These are phyloP conservation scores for Pyricularia grisea DNA, from an alignment of 2,329 filamentous ascomycete species.

Conservation along the genomic window DNA sequence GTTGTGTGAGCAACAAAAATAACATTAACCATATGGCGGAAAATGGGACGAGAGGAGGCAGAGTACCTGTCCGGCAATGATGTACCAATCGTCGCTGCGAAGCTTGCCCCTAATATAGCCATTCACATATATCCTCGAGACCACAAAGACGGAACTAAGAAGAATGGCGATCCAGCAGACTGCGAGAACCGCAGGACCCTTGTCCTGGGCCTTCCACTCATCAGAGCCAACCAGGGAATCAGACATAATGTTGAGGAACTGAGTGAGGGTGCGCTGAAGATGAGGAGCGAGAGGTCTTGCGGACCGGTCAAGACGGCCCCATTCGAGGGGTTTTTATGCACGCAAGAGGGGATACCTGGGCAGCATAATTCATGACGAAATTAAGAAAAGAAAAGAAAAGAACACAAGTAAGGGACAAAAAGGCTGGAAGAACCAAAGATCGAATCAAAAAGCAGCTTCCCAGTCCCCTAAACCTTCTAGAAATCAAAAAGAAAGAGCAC, in stretches of 20 bases:
- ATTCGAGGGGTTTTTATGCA: background rate
- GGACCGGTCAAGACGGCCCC: background rate
- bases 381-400: no score
- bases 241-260: background rate
- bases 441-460: no score
- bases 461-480: no score
- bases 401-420: no score
- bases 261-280: background rate
- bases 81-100: background rate
- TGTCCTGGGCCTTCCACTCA: background rate
- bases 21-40: background rate
- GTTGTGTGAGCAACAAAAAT: background rate
- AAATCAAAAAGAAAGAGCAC: no score
- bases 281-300: background rate
- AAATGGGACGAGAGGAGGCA: no score
- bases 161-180: background rate
- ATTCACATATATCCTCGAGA: background rate
- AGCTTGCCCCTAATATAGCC: background rate
- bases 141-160: background rate
- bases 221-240: background rate
- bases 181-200: background rate
- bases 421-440: no score
- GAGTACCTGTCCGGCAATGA: background rate
- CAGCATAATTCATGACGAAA: no score
- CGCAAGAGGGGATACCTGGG: background rate